Conservation (phyloP, 306 rosid species). For the Vigna reflexopilosa region DNA sequence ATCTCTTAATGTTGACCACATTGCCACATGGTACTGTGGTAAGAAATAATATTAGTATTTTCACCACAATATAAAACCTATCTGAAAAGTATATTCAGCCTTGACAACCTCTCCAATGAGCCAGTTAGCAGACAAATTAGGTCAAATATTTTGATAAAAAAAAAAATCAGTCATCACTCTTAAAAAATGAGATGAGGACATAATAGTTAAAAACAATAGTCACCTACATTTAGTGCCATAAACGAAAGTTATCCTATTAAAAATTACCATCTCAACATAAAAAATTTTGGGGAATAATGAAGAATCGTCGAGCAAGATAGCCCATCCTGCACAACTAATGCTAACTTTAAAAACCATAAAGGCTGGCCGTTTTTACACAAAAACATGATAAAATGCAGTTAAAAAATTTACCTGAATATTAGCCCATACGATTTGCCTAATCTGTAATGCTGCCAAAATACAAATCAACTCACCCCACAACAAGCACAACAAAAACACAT, state of each 20-base stretch:
- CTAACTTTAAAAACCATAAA: neutral
- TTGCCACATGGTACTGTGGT: no score
- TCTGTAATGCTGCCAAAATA: neutral
- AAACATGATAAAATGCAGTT: neutral
- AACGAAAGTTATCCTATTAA: neutral
- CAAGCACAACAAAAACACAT: constrained; percentile 7
- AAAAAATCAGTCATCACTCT: neutral
- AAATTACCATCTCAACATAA: neutral
- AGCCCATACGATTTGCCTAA: constrained; percentile 7
- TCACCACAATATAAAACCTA: neutral
- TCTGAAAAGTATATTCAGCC: neutral
- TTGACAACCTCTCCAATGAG: neutral
- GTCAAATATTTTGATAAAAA: neutral
- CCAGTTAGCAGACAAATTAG: constrained; percentile 3
- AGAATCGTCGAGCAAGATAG: neutral
- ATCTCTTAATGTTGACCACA: no score
- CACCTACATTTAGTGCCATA: neutral
- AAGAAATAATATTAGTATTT: neutral
- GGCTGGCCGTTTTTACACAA: neutral
- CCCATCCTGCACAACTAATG: neutral
- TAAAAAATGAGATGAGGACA: neutral
- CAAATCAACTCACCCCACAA: constrained; percentile 24
- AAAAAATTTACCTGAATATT: neutral
- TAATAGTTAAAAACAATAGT: neutral
- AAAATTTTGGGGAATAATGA: neutral